Evolutionary conservation across 768 basidiomycete genomes (phyloP), one percentile per base, ranked within the genome.

Genomic region (Scleroderma bovista): DNA sequence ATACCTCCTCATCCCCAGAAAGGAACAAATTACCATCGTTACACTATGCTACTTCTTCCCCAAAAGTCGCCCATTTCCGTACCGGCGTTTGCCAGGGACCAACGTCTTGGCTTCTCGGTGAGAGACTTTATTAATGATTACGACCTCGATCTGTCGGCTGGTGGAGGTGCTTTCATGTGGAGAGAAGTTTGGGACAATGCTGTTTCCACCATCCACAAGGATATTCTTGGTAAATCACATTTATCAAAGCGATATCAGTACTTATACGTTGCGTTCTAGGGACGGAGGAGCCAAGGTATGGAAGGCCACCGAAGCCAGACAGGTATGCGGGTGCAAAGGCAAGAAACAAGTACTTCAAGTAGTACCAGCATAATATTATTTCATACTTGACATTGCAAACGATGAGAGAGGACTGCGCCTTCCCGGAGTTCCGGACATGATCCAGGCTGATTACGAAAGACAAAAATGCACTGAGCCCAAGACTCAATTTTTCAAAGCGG

Each of bases 1-100:
- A 73, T 94, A 55, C 88, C 95, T 6, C 96, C 94, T 4, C 93
- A 96, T 57, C 95, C 95, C 3, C 88, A 92, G 63, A 78, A 79
- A 33, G 93, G 93, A 44, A 86, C 93, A 11, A 81, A 82, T 0
- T 93, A 90, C 68, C 95, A 99, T 69, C 91, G 95, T 53, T 96
- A 95, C 66, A 79, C 82, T 9, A 57, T 86, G 39, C 71, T 95
- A 24, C 71, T 95, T 24, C 75, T 94, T 42, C 83, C 81, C 10
- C 92, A 95, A 57, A 73, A 78, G 63, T 80, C 36, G 60, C 49
- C 46, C 1, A 47, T 70, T 8, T 57, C 76, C 23, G 74, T 81
- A 17, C 79, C 79, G 16, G 61, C 73, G 29, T 57, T 83, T n/a
- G 51, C 66, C 22, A 72, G 65, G 24, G 63, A 68, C 32, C 65